Evolutionary conservation across 2,329 filamentous ascomycete species (phyloP).

Genomic region (Xylaria sp.): DNA sequence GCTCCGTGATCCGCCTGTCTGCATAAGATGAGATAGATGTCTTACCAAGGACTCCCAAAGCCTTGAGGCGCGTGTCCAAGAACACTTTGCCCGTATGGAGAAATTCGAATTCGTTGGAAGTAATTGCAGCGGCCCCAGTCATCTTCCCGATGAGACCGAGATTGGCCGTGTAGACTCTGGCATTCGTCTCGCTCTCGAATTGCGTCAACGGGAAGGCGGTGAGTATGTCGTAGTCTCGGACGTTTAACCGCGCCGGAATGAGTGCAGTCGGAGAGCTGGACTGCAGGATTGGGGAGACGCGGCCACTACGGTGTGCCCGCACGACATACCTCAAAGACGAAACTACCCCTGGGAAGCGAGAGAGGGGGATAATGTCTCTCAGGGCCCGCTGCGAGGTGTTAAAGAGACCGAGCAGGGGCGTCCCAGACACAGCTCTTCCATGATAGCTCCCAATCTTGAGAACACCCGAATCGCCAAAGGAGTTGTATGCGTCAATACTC

Average conservation of each 20-base stretch:
- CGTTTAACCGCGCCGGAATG: slow-evolving; percentile 64
- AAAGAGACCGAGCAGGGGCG: slow-evolving; percentile 80
- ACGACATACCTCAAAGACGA: slow-evolving; percentile 66
- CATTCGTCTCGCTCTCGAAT: slow-evolving; percentile 51
- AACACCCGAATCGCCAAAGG: slow-evolving; percentile 72
- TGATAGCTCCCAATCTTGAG: slow-evolving; percentile 81
- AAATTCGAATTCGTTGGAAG: slow-evolving; percentile 61
- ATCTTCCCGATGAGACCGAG: slow-evolving; percentile 86
- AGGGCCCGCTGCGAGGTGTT: slow-evolving; percentile 69
- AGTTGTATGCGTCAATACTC: slow-evolving; percentile 71
- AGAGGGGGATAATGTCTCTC: slow-evolving; percentile 70
- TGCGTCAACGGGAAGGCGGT: slow-evolving; percentile 69
- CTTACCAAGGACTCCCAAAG: slow-evolving; percentile 72
- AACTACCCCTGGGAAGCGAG: slow-evolving; percentile 72
- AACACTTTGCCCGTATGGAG: slow-evolving; percentile 60
- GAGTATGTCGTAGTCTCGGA: slow-evolving; percentile 78
- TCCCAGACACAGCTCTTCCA: slow-evolving; percentile 66
- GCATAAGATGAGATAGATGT: not conserved
- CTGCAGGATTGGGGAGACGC: slow-evolving; percentile 57
- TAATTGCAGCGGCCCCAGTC: slow-evolving; percentile 80
- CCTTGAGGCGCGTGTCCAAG: slow-evolving; percentile 74
- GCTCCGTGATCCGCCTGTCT: not conserved
- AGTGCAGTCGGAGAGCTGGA: slow-evolving; percentile 50
- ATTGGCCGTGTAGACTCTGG: slow-evolving; percentile 61
- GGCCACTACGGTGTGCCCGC: slow-evolving; percentile 69